Base-by-base conservation (phyloP, 805 yeast species). In the Kregervanrija pseudodelftensis region DNA sequence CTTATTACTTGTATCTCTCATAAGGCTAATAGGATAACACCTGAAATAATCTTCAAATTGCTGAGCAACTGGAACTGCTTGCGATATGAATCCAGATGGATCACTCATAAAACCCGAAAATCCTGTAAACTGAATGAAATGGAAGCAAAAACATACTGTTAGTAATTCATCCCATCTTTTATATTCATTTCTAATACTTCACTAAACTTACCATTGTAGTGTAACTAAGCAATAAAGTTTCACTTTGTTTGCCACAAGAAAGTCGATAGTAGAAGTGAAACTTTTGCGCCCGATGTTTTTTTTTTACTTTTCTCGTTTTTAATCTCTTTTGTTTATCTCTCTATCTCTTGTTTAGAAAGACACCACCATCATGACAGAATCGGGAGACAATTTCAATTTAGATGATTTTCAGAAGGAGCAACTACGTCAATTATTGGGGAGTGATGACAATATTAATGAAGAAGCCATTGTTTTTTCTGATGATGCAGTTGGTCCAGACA, bases 1-100 rank as follows among this genome's bases (percentile, higher is more conserved):
- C 62, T 84, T 76, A 49, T 89, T 65, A 48, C 73, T 72, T 54
- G 73, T 55, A 60, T 82, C 95, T 11, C 89, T 82, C 95, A 91
- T 85, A 88, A 85, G 85, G 1, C 84, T 73, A 31, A 91, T 77
- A 2, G 99, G 97, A 61, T 89, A 93, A 59, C 96, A 84, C 57
- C 99, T 75, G 69, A 87, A 93, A 63, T 76, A 85, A 51, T 89
- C 96, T 55, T 85, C 89, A 66, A 89, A 93, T 49, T 56, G 45
- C 39, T 58, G 61, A 14, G 51, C 49, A 13, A 54, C 35, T 33
- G 58, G 55, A 12, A 54, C 41, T 30, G 50, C 44, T 11, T 48
- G 47, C 31, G 47, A 46, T 39, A 51, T 47, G 31, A 42, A 34
- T 13, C 49, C 52, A 38, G 42, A 42, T 11, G 41, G 48, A 36